phyloP scores from a whole-genome alignment of 192 early-diverging fungal species.

The Backusella tarrabulga region DNA sequence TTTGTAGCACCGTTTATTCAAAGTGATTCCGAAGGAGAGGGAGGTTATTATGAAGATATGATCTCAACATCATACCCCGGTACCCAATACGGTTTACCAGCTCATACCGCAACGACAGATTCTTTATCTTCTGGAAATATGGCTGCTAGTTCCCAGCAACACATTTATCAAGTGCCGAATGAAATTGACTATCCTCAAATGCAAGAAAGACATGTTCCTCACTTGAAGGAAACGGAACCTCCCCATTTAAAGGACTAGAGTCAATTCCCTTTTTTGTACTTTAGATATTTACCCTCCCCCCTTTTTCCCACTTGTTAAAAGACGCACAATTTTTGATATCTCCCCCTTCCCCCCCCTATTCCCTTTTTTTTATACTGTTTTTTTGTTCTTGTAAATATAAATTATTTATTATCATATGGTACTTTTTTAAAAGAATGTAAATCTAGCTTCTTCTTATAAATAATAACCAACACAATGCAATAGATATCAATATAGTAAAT shows the following conservation, averaged over 20 bases:
- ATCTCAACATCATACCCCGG: not conserved
- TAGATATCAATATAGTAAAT: not conserved
- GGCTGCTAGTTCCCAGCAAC: not conserved
- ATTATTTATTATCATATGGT: not conserved
- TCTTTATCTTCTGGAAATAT: not conserved
- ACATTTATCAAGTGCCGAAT: not conserved
- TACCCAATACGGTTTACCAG: not conserved
- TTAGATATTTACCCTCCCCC: not conserved
- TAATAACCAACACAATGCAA: not conserved
- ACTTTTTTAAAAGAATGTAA: not conserved
- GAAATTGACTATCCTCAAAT: not conserved
- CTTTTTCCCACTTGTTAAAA: not conserved
- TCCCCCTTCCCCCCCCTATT: not conserved
- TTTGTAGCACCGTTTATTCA: not conserved
- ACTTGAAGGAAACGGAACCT: not conserved
- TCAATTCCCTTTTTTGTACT: not conserved
- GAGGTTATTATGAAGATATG: constrained; percentile 4
- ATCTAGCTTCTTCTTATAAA: not conserved
- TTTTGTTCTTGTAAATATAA: not conserved
- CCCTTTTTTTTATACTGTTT: not conserved
- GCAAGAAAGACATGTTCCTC: constrained; percentile 14
- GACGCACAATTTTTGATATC: not conserved
- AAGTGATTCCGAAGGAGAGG: too few species aligned
- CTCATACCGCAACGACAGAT: not conserved
- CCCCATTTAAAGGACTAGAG: constrained; percentile 7